Evolutionary conservation across 2,329 filamentous ascomycete species (phyloP).

Genomic region (Fusarium tjaetaba): DNA sequence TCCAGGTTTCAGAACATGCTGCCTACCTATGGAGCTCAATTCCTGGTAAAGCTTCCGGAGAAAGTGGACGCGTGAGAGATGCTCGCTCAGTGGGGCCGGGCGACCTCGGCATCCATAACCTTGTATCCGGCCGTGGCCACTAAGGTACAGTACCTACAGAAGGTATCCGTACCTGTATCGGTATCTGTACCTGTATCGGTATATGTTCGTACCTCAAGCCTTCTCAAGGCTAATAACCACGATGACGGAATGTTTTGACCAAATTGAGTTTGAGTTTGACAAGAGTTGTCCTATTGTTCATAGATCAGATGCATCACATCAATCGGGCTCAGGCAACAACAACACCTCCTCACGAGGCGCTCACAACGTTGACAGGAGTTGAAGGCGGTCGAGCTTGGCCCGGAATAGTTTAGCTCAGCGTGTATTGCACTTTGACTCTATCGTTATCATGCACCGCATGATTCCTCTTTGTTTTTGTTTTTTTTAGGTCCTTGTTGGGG

Average conservation of each 20-base stretch:
- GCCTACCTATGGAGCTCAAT: background rate
- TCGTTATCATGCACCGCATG: constrained; percentile 15
- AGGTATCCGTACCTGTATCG: background rate
- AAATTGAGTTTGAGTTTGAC: constrained; percentile 19
- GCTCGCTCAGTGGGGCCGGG: constrained; percentile 24
- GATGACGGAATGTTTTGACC: constrained; percentile 6
- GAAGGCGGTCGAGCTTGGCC: constrained; percentile 1
- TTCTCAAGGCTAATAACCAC: constrained; percentile 13
- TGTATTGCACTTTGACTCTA: background rate
- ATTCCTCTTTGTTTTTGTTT: background rate
- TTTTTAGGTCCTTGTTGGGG: background rate
- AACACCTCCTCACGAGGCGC: constrained; percentile 26
- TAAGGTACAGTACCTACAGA: background rate
- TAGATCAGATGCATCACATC: constrained; percentile 11
- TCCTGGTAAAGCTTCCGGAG: constrained; percentile 14
- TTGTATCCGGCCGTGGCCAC: background rate
- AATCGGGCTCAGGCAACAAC: constrained; percentile 27
- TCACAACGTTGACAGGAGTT: constrained; percentile 7
- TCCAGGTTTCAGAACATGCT: background rate
- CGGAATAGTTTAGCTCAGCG: constrained; percentile 15
- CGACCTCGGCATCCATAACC: constrained; percentile 15
- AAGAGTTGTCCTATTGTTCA: background rate
- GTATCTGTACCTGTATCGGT: background rate
- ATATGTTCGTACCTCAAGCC: background rate
- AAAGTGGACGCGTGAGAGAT: constrained; percentile 18